A percentile compares a stretch with the other conserved stretches of the same genome.
These are phyloP conservation scores for Hyaloscypha hepaticicola DNA, from an alignment of 495 filamentous ascomycete species.

Conservation along the genomic window DNA sequence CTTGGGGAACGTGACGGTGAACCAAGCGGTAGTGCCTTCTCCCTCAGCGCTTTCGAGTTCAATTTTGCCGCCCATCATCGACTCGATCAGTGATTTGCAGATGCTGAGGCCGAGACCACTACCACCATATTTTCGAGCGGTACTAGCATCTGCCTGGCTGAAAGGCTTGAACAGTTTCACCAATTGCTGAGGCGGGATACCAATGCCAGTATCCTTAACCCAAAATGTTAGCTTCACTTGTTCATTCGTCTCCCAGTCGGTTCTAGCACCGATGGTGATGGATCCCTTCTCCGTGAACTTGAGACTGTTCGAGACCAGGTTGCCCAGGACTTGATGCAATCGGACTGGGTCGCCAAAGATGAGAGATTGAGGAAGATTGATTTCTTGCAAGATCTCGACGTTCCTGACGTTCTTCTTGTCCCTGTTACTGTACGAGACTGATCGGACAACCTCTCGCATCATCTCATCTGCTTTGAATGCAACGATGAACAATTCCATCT, in stretches of 20 bases:
- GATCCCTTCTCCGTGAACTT: slow-evolving; percentile 89
- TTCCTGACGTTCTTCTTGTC: slow-evolving; percentile 64
- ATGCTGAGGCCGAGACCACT: slow-evolving; percentile 89
- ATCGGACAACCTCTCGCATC: slow-evolving; percentile 82
- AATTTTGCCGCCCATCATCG: slow-evolving; percentile 82
- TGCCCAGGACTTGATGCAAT: slow-evolving; percentile 90
- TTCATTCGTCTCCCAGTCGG: slow-evolving; percentile 67
- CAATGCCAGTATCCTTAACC: slow-evolving; percentile 88
- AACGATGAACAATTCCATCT: slow-evolving; percentile 89
- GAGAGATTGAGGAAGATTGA: slow-evolving; percentile 73
- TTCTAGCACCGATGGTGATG: slow-evolving; percentile 72
- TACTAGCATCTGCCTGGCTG: slow-evolving; percentile 84
- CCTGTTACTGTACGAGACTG: slow-evolving; percentile 78
- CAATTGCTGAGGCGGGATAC: slow-evolving; percentile 77
- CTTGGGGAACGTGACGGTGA: slow-evolving; percentile 80
- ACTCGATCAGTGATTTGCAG: slow-evolving; percentile 92
- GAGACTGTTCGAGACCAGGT: slow-evolving; percentile 88
- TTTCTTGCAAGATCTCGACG: slow-evolving; percentile 65
- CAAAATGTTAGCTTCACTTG: slow-evolving; percentile 75
- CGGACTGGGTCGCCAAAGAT: slow-evolving; percentile 89
- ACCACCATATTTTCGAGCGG: slow-evolving; percentile 83
- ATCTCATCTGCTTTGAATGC: slow-evolving; percentile 83
- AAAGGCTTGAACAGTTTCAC: slow-evolving; percentile 87
- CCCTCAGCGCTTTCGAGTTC: slow-evolving; percentile 74
- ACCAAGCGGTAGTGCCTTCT: slow-evolving; percentile 80